A percentile compares a stretch with the other conserved stretches of the same genome.
These are phyloP conservation scores for Lachnellula hyalina DNA, from an alignment of 2,329 filamentous ascomycete genomes.

Conservation along the genomic window DNA sequence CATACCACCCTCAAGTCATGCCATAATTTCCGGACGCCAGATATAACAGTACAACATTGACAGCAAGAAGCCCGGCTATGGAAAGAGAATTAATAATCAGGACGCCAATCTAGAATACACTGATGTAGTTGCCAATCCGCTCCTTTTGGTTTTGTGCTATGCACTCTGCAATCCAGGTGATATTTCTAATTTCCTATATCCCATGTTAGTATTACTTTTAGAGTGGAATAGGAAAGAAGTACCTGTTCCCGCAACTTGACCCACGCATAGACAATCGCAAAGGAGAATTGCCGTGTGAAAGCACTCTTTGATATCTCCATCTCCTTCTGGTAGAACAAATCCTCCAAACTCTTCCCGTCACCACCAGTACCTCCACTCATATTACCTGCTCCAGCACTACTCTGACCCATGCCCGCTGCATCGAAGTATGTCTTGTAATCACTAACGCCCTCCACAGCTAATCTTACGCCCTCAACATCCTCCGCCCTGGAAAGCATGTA, in stretches of 20 bases:
- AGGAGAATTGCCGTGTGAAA: constrained; percentile 94
- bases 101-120: constrained; percentile 66
- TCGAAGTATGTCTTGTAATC: constrained; percentile 98
- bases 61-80: constrained; percentile 9
- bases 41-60: constrained; percentile 19
- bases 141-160: constrained; percentile 99
- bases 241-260: constrained; percentile 97
- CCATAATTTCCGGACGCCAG: constrained; percentile 27
- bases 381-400: constrained; percentile 70
- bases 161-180: constrained; percentile 99
- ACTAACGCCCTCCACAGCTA: constrained; percentile 86
- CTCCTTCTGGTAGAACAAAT: constrained; percentile 98
- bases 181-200: constrained; percentile 90
- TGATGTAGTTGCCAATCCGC: constrained; percentile 97
- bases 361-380: constrained; percentile 74
- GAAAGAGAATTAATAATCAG: constrained; percentile 13
- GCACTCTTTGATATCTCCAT: constrained; percentile 96
- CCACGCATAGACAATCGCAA: constrained; percentile 94
- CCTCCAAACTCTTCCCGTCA: constrained; percentile 87
- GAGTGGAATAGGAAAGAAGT: constrained; percentile 33
- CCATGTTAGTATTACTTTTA: constrained; percentile 30
- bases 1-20: constrained; percentile 6
- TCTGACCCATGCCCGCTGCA: constrained; percentile 73
- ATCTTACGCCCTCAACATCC: constrained; percentile 85
- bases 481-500: constrained; percentile 93